phyloP scores from a whole-genome alignment of 176 grass and related monocot genomes.

The Typha latifolia region DNA sequence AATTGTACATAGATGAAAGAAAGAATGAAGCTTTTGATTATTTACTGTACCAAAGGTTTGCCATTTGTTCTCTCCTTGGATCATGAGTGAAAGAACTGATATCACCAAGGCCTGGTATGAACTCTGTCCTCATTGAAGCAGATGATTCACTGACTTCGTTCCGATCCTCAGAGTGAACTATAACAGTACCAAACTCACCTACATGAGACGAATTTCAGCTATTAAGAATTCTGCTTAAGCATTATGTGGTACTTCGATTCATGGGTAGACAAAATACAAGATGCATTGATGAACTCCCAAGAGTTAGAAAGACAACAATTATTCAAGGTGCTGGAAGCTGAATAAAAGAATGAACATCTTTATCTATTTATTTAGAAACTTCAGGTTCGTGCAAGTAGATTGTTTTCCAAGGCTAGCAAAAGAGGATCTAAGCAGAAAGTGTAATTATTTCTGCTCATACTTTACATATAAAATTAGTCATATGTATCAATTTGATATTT shows the following conservation, averaged over 20 bases:
- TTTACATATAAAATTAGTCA: too few species aligned
- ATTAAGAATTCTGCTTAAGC: background rate
- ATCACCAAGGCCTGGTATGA: slow-evolving; percentile 90
- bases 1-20: background rate
- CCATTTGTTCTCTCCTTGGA: slow-evolving; percentile 50
- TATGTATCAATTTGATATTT: too few species aligned
- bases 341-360: too few species aligned
- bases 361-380: too few species aligned
- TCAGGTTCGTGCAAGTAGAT: too few species aligned
- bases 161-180: slow-evolving; percentile 66
- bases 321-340: too few species aligned
- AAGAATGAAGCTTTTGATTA: slow-evolving; percentile 1
- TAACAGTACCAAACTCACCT: slow-evolving; percentile 78
- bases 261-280: too few species aligned
- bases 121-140: slow-evolving; percentile 55
- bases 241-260: background rate
- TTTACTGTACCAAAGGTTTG: slow-evolving; percentile 51
- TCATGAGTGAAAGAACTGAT: slow-evolving; percentile 92
- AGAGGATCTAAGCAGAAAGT: too few species aligned
- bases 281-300: too few species aligned
- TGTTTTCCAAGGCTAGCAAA: too few species aligned
- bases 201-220: slow-evolving; percentile 10
- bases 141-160: slow-evolving; percentile 57
- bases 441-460: too few species aligned
- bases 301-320: too few species aligned